Conservation (phyloP, 257 asterid species). For the Henckelia pumila region DNA sequence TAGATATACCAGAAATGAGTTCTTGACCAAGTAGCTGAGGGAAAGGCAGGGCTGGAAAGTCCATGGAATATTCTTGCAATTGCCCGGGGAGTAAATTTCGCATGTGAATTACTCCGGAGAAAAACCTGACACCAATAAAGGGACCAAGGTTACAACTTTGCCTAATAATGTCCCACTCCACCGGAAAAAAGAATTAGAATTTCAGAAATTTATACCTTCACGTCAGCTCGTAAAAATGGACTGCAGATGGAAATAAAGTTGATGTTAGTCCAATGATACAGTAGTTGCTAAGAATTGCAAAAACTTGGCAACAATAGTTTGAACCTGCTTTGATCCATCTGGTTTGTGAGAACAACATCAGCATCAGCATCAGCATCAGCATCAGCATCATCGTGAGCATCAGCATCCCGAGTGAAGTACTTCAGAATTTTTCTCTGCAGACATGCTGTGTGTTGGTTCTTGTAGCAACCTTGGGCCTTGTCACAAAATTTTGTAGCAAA, state of each 20-base stretch:
- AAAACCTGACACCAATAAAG: slow-evolving; percentile 62
- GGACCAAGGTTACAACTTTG: slow-evolving; percentile 24
- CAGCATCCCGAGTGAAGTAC: slow-evolving; percentile 58
- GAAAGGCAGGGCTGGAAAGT: slow-evolving; percentile 84
- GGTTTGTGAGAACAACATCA: slow-evolving; percentile 26
- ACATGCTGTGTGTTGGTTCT: slow-evolving; percentile 67
- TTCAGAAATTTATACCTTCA: slow-evolving; percentile 49
- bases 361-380: slow-evolving; percentile 38
- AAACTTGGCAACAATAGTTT: neutral
- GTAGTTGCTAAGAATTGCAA: neutral
- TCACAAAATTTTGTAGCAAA: slow-evolving; percentile 67
- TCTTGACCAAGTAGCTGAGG: slow-evolving; percentile 82
- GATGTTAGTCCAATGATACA: slow-evolving; percentile 31
- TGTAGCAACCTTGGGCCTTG: slow-evolving; percentile 54
- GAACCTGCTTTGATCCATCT: slow-evolving; percentile 64
- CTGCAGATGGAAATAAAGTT: slow-evolving; percentile 44
- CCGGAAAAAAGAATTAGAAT: slow-evolving; percentile 3
- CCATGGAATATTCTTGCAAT: slow-evolving; percentile 93
- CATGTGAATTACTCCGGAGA: slow-evolving; percentile 74
- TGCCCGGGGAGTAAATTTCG: slow-evolving; percentile 88
- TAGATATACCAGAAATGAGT: slow-evolving; percentile 85
- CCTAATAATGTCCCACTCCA: neutral
- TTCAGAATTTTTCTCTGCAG: slow-evolving; percentile 63
- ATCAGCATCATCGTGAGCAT: slow-evolving; percentile 25
- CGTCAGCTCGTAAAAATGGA: slow-evolving; percentile 80